These are phyloP conservation scores for Aspergillus haitiensis DNA, from an alignment of 495 filamentous ascomycete genomes.

Conservation along the genomic window DNA sequence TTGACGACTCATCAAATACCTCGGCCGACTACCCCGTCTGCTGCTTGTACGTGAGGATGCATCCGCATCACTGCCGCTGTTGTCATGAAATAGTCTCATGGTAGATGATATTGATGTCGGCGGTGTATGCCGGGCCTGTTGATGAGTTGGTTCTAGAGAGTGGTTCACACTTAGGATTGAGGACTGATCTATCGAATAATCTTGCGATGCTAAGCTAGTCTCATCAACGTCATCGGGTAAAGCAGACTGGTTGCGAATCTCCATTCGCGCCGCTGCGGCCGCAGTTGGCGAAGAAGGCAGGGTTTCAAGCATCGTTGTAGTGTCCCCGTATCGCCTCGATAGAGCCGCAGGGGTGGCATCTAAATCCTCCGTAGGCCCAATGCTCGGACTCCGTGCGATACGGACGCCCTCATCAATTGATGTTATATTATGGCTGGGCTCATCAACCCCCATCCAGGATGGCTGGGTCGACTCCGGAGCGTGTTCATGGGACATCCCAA, in stretches of 20 bases:
- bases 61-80: conserved; percentile 32
- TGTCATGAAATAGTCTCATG: conserved; percentile 36
- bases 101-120: conserved; percentile 41
- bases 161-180: conserved; percentile 28
- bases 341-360: conserved; percentile 29
- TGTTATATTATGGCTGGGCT: conserved; percentile 24
- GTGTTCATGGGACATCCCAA: conserved; percentile 35
- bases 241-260: conserved; percentile 33
- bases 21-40: conserved; percentile 57
- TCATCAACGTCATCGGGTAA: conserved; percentile 24
- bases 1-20: conserved; percentile 70
- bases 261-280: conserved; percentile 59
- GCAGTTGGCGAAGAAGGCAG: conserved; percentile 67
- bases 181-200: conserved; percentile 31
- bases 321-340: conserved; percentile 36
- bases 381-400: conserved; percentile 46
- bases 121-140: conserved; percentile 29
- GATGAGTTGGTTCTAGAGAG: conserved; percentile 35
- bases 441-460: conserved; percentile 33
- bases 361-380: conserved; percentile 27
- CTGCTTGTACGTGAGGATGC: conserved; percentile 30
- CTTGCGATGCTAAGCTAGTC: conserved; percentile 27
- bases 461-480: conserved; percentile 30
- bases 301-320: conserved; percentile 60
- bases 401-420: conserved; percentile 35